Evolutionary conservation across 495 filamentous ascomycete genomes (phyloP).

Genomic region (Penicillium psychrofluorescens): DNA sequence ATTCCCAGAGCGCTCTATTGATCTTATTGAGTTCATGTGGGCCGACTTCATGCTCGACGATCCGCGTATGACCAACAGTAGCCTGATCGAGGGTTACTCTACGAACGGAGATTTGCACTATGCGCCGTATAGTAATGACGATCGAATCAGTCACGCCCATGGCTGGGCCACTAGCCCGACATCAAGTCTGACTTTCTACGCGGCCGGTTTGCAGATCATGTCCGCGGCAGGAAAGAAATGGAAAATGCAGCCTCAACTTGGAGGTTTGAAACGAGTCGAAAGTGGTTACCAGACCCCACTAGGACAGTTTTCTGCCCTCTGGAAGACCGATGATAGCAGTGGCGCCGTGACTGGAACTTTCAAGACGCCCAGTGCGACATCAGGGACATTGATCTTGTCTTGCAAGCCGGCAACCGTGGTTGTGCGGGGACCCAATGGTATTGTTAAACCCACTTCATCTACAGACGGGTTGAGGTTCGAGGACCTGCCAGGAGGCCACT

Average conservation of each 20-base stretch:
- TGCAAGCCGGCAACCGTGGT: no score
- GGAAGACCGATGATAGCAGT: no score
- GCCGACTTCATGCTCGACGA: slow-evolving; percentile 50
- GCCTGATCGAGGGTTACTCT: slow-evolving; percentile 53
- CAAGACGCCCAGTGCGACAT: no score
- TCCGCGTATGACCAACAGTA: slow-evolving; percentile 51
- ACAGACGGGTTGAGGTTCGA: no score
- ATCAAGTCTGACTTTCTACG: slow-evolving; percentile 35
- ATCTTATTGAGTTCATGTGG: slow-evolving; percentile 48
- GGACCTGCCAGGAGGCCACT: no score
- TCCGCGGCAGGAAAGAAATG: slow-evolving; percentile 37
- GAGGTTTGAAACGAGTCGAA: slow-evolving; percentile 37
- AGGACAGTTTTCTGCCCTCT: slow-evolving; percentile 30
- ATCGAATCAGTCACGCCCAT: slow-evolving; percentile 50
- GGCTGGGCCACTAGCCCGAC: slow-evolving; percentile 55
- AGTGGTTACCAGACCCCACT: slow-evolving; percentile 43
- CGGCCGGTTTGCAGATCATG: slow-evolving; percentile 43
- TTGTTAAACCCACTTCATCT: no score
- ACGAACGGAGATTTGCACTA: slow-evolving; percentile 49
- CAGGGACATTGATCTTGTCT: no score
- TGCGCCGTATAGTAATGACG: slow-evolving; percentile 44
- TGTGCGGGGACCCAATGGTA: no score
- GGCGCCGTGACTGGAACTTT: no score
- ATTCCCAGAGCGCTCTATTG: slow-evolving; percentile 35
- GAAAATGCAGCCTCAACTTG: slow-evolving; percentile 39